These are phyloP conservation scores for Citrus reticulata DNA, from an alignment of 345 rosid genomes.

Conservation along the genomic window DNA sequence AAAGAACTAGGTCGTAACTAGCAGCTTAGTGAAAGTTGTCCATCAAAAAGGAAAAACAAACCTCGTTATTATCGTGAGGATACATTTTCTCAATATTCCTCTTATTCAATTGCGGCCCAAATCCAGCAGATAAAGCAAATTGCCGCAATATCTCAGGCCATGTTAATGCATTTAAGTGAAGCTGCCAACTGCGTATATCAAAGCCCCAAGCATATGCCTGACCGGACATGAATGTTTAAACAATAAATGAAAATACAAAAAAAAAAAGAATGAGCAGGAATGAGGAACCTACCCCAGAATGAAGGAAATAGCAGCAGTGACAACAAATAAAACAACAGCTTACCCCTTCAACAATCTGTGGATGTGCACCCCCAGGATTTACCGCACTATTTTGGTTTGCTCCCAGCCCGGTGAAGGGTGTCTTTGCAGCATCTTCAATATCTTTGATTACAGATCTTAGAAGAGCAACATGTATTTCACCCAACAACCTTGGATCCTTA, in stretches of 20 bases:
- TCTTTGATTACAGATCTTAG: conserved; percentile 70
- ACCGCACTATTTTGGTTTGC: conserved; percentile 57
- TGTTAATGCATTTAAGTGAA: conserved; percentile 66
- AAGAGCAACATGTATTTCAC: conserved; percentile 80
- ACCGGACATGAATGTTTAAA: not conserved
- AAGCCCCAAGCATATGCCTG: conserved; percentile 97
- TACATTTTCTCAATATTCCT: conserved; percentile 41
- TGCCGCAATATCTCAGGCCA: conserved; percentile 96
- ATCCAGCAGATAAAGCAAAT: conserved; percentile 75
- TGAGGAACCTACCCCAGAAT: not conserved
- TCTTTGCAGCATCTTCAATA: conserved; percentile 73
- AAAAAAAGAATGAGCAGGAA: not conserved
- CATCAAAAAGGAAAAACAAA: conserved; percentile 16
- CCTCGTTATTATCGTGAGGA: conserved; percentile 64
- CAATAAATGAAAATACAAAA: not conserved
- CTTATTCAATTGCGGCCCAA: conserved; percentile 73
- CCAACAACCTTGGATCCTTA: conserved; percentile 78
- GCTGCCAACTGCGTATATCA: conserved; percentile 74
- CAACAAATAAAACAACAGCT: conserved; percentile 17
- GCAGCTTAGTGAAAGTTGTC: not conserved
- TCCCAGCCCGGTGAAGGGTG: conserved; percentile 53
- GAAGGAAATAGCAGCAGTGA: not conserved
- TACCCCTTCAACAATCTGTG: conserved; percentile 87
- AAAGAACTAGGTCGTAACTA: not conserved
- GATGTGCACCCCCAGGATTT: conserved; percentile 89